Evolutionary conservation across 768 basidiomycete species (phyloP), one percentile per base, ranked within the genome.

Genomic region (Cubamyces lactineus): DNA sequence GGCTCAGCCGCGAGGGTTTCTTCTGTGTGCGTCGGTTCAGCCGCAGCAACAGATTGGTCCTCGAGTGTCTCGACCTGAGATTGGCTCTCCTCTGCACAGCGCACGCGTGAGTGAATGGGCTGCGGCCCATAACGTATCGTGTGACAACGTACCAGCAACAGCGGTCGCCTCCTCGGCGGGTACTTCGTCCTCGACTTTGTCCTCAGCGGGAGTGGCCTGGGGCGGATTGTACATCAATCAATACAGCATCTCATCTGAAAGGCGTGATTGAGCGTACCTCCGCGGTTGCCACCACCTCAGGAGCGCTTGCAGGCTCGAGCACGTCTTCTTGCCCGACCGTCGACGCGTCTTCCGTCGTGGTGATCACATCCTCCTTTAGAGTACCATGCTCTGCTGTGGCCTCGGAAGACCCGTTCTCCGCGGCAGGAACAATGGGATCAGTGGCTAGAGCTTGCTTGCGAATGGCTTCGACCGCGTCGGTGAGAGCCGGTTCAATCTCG

Each of bases 381-480:
- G 9, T 19, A 26, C 4, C 28, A 9, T 57, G 54, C 30, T 64
- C 47, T 8, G 54, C 48, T 15, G 30, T 7, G 17, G 23, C 21
- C 23, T 52, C 24, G 21, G 42, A 38, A 9, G 39, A n/a, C n/a
- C 26, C 62, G 43, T 49, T 48, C 51, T 53, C 45, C 12, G 9
- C 26, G 17, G 41, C 38, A 26, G 57, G 53, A 50, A 50, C 57
- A 55, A 58, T 46, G 52, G 24, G 47, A 9, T 59, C 45, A 15
- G 57, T 52, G 47, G 48, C 53, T 19, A 59, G 21, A 21, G 47
- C 47, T 15, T 56, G 41, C 23, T 53, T 50, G 38, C 28, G 34
- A 43, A 54, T 17, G 15, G 34, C 58, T 16, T 53, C 63, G n/a
- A 48, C 53, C 13, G 59, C n/a, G 19, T 64, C 53, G 15, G 21